Evolutionary conservation across 208 protist species (phyloP).

Genomic region (Crithidia thermophila): DNA sequence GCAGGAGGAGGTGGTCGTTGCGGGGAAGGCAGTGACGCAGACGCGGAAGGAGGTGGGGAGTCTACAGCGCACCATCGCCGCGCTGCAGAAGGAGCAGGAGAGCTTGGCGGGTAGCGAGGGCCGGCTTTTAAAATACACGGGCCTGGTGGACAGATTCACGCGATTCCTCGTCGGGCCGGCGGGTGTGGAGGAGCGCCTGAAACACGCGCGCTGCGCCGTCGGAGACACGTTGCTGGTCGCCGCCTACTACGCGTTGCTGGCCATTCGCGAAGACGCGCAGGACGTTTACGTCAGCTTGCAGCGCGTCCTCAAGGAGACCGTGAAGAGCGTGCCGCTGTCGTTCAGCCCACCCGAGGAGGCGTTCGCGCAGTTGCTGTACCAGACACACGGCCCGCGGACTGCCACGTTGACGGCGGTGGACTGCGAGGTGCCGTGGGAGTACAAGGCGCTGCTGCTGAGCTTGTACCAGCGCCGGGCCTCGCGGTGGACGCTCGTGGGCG

Average conservation of each 20-base stretch:
- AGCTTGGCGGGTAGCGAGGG: slow-evolving; percentile 33
- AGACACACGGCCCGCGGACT: slow-evolving; percentile 41
- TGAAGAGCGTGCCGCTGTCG: slow-evolving; percentile 9
- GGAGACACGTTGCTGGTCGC: slow-evolving; percentile 70
- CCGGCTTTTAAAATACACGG: slow-evolving; percentile 51
- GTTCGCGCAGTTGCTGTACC: slow-evolving; percentile 52
- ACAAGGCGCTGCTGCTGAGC: slow-evolving; percentile 27
- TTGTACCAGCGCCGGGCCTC: slow-evolving; percentile 45
- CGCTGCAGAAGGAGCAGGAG: slow-evolving; percentile 35
- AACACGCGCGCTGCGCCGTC: slow-evolving; percentile 38
- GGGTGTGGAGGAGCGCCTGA: slow-evolving; percentile 25
- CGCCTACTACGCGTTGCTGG: slow-evolving; percentile 60
- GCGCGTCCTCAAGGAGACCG: slow-evolving; percentile 9
- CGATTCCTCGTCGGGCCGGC: slow-evolving; percentile 35
- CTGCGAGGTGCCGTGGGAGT: slow-evolving; percentile 28
- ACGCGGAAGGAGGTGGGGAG: slow-evolving; percentile 19
- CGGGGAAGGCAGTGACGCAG: slow-evolving; percentile 6
- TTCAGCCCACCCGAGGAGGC: slow-evolving; percentile 12
- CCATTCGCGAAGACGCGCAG: slow-evolving; percentile 27
- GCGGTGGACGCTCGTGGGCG: slow-evolving; percentile 73
- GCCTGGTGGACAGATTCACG: slow-evolving; percentile 71
- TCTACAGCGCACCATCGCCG: slow-evolving; percentile 23
- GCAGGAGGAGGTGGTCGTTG: slow-evolving; percentile 13
- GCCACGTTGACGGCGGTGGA: slow-evolving; percentile 42
- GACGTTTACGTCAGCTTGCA: slow-evolving; percentile 13